Base-by-base conservation (phyloP, 306 rosid genomes). In the Nissolia schottii region DNA sequence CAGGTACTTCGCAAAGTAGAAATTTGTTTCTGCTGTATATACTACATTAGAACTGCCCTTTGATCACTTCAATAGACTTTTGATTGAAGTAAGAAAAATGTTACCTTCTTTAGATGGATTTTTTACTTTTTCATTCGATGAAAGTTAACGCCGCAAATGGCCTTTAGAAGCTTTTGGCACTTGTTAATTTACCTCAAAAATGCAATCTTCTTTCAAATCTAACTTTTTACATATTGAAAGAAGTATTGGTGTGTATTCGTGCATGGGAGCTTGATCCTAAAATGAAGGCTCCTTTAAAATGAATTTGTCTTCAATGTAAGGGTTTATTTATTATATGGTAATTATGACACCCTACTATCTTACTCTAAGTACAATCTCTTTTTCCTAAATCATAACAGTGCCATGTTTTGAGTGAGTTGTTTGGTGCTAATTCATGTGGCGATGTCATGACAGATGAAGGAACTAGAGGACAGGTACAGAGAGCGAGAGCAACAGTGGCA, bases 391-490 rank as follows among this genome's bases (percentile, higher is more conserved):
- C n/a, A n/a, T 37, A 9, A 11, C 51, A 7, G 41, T 63, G 51
- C 20, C 61, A 15, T 11, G 6, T 64, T 10, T 63, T 57, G 12
- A 22, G 10, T 54, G 60, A n/a, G 22, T 14, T 34, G 18, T 57
- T 75, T 75, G 20, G 24, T 15, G 25, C 25, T 53, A 54, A 53
- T 28, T 38, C 38, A 57, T 64, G 37, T 67, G 59, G 35, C 31
- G 61, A 19, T 77, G 61, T 74, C 16, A 67, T 81, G 78, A 50
- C 89, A 92, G 97, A 83, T 89, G 58, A 82, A 77, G 83, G 96
- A 89, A 77, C 84, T 87, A 9, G 96, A 92, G 65, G 87, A 84
- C 25, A 86, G 69, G 80, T 79, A 86, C 76, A 84, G 54, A 64
- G 87, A 84, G 61, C 75, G 79, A 72, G 91, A 85, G 82, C 86